Evolutionary conservation across 2,329 filamentous ascomycete genomes (phyloP), one percentile per base, ranked within the genome.

Genomic region (Plectosphaerella cucumerina): DNA sequence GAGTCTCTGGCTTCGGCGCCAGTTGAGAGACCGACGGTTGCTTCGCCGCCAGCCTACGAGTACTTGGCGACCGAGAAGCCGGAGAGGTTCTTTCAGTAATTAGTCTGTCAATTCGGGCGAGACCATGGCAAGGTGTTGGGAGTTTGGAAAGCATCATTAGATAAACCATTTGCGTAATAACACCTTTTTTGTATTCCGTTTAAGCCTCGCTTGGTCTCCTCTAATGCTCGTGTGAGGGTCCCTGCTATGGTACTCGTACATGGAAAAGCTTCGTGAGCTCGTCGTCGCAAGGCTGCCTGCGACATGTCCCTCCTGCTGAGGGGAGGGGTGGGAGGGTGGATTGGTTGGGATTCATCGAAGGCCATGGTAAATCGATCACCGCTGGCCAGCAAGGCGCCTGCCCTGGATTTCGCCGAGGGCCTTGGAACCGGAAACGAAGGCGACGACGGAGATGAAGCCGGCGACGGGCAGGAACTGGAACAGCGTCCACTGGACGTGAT

Each of bases 401-500:
- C 86, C 84, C 74, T 97, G 94, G 26, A 99, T 93, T 75, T 99
- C 94, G 47, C 90, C 88, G 59, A 99, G 75, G 5, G 94, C 94
- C 69, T 91, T 86, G 65, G 87, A 91, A 51, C 94, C 94, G 66
- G 90, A 96, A 56, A 97, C 70, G 65, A 96, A 90, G 11, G 89
- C 83, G 50, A 91, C 81, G 22, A 80, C 70, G 15, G 85, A 84
- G 26, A 94, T 81, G 42, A 85, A 71, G 33, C 77, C 77, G 49
- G 87, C 84, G 22, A 84, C 85, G 5, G 91, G 92, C 47, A 99
- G 76, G 14, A 84, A 84, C 75, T 96, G 87, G 78, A 97, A 96
- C 44, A 99, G 77, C 64, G 86, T 96, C 92, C 93, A 97, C 64
- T 74, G 83, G 49, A 82, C 87, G 72, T 97, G 97, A 79, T 99